These are phyloP conservation scores for Aphanocladium album DNA, from an alignment of 2,329 filamentous ascomycete genomes.

Conservation along the genomic window DNA sequence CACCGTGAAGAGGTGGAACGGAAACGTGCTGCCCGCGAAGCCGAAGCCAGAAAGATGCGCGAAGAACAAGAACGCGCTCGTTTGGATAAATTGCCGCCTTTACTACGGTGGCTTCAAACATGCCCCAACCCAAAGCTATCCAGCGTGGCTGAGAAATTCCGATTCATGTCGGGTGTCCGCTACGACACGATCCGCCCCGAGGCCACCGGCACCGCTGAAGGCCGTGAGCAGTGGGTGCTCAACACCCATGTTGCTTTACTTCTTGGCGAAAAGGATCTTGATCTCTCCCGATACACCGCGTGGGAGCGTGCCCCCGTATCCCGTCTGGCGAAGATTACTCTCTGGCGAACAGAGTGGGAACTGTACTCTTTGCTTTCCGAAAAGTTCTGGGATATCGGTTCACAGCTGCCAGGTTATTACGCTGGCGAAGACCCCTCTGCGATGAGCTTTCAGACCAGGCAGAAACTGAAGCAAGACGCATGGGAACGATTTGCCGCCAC, in stretches of 20 bases:
- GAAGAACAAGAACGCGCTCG: conserved; percentile 52
- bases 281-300: conserved; percentile 53
- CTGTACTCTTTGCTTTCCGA: conserved; percentile 51
- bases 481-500: conserved; percentile 50
- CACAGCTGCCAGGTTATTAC: conserved; percentile 49
- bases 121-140: conserved; percentile 46
- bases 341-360: conserved; percentile 56
- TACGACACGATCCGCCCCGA: conserved; percentile 57
- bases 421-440: conserved; percentile 38
- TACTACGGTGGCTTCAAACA: conserved; percentile 56
- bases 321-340: conserved; percentile 47
- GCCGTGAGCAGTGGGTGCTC: conserved; percentile 62
- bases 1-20: conserved; percentile 43
- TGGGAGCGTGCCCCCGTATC: conserved; percentile 55
- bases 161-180: conserved; percentile 53
- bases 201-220: conserved; percentile 47
- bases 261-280: conserved; percentile 59
- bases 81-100: conserved; percentile 52
- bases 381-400: conserved; percentile 47
- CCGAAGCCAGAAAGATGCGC: conserved; percentile 44
- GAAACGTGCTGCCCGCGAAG: conserved; percentile 46
- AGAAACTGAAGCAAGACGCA: conserved; percentile 44
- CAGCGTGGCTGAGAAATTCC: conserved; percentile 50
- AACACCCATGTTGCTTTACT: conserved; percentile 61
- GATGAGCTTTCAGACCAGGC: conserved; percentile 38